A percentile compares a stretch with the other conserved stretches of the same genome.
These are phyloP conservation scores for Puya raimondii DNA, from an alignment of 176 grass and related monocot species.

Conservation along the genomic window DNA sequence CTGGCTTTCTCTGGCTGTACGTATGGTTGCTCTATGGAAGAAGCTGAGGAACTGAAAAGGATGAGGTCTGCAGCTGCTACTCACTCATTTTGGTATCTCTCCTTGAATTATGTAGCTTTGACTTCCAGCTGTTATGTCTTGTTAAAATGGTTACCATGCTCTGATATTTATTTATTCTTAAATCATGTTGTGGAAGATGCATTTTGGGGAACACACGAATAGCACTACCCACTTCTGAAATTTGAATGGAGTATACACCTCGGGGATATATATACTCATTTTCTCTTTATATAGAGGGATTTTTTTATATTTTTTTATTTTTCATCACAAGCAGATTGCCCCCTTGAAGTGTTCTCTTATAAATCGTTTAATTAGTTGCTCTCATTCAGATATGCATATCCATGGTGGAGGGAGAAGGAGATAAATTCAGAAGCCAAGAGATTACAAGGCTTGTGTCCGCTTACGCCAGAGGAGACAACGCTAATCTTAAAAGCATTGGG, in stretches of 20 bases:
- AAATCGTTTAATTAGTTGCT: conserved; percentile 11
- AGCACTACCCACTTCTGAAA: no score
- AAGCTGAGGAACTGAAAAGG: conserved; percentile 82
- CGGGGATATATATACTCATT: no score
- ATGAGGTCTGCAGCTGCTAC: conserved; percentile 49
- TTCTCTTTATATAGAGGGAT: no score
- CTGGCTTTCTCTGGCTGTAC: conserved; percentile 95
- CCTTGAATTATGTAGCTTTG: not conserved
- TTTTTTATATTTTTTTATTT: no score
- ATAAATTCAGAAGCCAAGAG: conserved; percentile 75
- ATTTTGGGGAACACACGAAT: not conserved
- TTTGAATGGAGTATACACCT: no score
- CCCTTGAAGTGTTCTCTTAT: not conserved
- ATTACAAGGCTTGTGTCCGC: conserved; percentile 79
- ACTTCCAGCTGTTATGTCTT: not conserved
- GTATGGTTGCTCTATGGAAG: conserved; percentile 65
- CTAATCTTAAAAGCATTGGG: conserved; percentile 74
- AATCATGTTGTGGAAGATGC: not conserved
- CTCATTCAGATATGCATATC: conserved; percentile 76
- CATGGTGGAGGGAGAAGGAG: conserved; percentile 99
- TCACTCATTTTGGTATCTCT: not conserved
- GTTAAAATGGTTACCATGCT: not conserved
- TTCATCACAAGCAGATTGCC: not conserved
- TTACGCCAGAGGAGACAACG: conserved; percentile 76
- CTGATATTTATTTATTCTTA: not conserved